phyloP scores from a whole-genome alignment of 768 basidiomycete genomes.

The Hericium rajendrae region DNA sequence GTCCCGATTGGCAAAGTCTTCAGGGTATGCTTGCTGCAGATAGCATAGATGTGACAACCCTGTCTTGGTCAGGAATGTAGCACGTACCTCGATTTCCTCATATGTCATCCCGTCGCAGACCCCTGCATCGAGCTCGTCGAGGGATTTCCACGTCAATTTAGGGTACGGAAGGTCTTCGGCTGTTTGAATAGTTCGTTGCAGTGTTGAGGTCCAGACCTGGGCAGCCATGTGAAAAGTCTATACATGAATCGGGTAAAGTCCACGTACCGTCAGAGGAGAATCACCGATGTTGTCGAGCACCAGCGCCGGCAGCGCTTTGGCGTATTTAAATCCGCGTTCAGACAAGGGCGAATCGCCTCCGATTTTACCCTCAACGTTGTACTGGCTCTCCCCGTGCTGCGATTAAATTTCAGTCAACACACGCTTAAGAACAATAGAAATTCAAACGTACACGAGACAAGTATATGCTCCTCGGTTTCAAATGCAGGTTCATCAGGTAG shows the following conservation, averaged over 20 bases:
- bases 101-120: conserved; percentile 99
- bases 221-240: not conserved
- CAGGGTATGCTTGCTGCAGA: conserved; percentile 83
- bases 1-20: conserved; percentile 96
- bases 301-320: conserved; percentile 74
- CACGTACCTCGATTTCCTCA: conserved; percentile 84
- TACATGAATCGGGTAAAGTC: not conserved
- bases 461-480: conserved; percentile 95
- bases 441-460: conserved; percentile 72
- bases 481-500: conserved; percentile 96
- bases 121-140: conserved; percentile 97
- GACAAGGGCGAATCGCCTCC: conserved; percentile 95
- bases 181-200: conserved; percentile 88
- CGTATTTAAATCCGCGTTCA: conserved; percentile 75
- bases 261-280: conserved; percentile 68
- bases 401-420: conserved; percentile 5
- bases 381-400: conserved; percentile 97
- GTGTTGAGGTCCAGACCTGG: conserved; percentile 98
- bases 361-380: conserved; percentile 92
- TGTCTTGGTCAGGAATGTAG: too few relatives aligned
- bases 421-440: not conserved
- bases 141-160: conserved; percentile 96
- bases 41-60: not conserved
- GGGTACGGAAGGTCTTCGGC: conserved; percentile 72
- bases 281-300: conserved; percentile 89